phyloP scores from a whole-genome alignment of 2,329 filamentous ascomycete species.

The Apiospora pterosperma region DNA sequence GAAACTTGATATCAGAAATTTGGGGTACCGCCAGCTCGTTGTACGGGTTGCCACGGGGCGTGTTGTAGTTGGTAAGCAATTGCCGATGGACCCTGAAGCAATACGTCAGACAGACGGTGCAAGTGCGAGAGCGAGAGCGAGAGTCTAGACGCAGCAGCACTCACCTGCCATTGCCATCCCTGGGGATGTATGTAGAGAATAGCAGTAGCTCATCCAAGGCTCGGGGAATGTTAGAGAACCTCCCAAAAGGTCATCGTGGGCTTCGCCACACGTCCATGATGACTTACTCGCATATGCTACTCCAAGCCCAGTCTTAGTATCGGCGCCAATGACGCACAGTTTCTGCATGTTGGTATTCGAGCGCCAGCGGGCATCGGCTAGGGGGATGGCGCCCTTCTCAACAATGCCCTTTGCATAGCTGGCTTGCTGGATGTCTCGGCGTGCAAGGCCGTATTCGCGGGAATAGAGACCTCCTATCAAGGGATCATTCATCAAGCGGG shows the following conservation, averaged over 20 bases:
- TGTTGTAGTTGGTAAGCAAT: slow-evolving; percentile 17
- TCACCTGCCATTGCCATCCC: slow-evolving; percentile 40
- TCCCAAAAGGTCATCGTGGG: not conserved
- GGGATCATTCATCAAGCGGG: slow-evolving; percentile 24
- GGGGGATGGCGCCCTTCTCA: slow-evolving; percentile 36
- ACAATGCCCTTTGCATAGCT: slow-evolving; percentile 37
- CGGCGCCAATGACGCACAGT: slow-evolving; percentile 37
- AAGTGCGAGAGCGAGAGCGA: too few species aligned
- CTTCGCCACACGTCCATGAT: too few species aligned
- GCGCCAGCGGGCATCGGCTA: slow-evolving; percentile 23
- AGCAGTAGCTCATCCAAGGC: slow-evolving; percentile 1
- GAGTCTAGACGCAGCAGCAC: slow-evolving; percentile 5
- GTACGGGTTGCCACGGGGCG: slow-evolving; percentile 13
- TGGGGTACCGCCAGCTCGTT: slow-evolving; percentile 34
- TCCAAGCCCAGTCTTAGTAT: slow-evolving; percentile 36
- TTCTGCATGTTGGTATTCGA: slow-evolving; percentile 33
- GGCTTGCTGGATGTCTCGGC: slow-evolving; percentile 26
- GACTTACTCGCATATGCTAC: slow-evolving; percentile 43
- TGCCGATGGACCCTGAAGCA: slow-evolving; percentile 16
- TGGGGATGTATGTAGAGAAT: slow-evolving; percentile 38
- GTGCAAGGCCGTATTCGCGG: slow-evolving; percentile 30
- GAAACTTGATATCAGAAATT: slow-evolving; percentile 46
- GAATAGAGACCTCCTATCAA: slow-evolving; percentile 30
- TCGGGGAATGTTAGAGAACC: not conserved
- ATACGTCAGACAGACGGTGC: not conserved